Conservation (phyloP, 441 rosid genomes). For the Francoa sonchifolia region DNA sequence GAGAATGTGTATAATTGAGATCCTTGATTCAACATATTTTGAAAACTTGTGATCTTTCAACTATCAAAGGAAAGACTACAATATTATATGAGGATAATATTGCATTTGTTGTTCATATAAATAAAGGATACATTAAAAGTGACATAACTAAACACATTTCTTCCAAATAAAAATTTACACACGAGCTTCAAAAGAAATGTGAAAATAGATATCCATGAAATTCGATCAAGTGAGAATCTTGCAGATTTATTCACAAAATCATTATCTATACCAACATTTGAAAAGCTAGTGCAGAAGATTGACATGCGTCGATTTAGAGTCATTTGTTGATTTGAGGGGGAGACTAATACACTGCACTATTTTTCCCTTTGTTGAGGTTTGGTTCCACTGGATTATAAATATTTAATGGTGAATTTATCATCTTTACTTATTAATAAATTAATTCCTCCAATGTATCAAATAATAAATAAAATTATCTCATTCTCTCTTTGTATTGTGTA, state of each 20-base stretch:
- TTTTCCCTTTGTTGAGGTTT: background rate
- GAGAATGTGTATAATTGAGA: background rate
- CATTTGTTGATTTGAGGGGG: background rate
- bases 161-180: background rate
- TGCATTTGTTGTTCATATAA: background rate
- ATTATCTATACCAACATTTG: background rate
- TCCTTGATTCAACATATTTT: background rate
- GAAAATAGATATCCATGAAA: background rate
- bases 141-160: background rate
- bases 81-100: background rate
- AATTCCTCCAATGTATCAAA: too few relatives aligned
- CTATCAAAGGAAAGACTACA: background rate
- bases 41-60: background rate
- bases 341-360: background rate
- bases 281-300: background rate
- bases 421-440: too few relatives aligned
- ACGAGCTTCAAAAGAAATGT: background rate
- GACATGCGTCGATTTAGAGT: background rate
- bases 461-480: too few relatives aligned
- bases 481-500: too few relatives aligned
- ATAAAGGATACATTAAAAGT: background rate
- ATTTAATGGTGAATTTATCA: too few relatives aligned
- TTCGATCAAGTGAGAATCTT: background rate
- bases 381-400: background rate
- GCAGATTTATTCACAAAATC: background rate